phyloP scores from a whole-genome alignment of 805 yeast species.

The Candida suzukii region DNA sequence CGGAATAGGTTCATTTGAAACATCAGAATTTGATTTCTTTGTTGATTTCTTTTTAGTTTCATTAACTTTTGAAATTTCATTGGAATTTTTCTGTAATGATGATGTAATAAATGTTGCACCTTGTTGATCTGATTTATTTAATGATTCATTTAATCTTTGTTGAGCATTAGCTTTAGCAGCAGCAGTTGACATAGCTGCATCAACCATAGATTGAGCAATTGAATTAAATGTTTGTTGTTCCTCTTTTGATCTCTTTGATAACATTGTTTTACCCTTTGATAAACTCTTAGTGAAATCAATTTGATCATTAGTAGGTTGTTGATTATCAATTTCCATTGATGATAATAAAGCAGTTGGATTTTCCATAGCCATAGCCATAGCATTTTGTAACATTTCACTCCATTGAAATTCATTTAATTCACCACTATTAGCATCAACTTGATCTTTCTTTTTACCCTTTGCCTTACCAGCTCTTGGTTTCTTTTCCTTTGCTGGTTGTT shows the following conservation, averaged over 20 bases:
- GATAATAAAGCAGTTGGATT: constrained; percentile 39
- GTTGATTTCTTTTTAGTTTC: constrained; percentile 6
- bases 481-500: constrained; percentile 2
- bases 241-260: constrained; percentile 1
- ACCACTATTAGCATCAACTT: constrained; percentile 5
- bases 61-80: neutral
- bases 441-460: neutral
- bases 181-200: constrained; percentile 16
- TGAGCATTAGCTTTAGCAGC: constrained; percentile 17
- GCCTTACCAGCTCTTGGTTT: constrained; percentile 1
- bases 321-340: constrained; percentile 22
- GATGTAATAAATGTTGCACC: too few relatives aligned
- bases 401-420: constrained; percentile 48
- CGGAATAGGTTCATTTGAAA: neutral
- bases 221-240: constrained; percentile 2
- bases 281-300: constrained; percentile 15
- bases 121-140: constrained; percentile 11
- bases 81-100: too few relatives aligned
- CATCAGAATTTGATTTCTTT: neutral
- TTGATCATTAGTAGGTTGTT: neutral
- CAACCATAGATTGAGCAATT: constrained; percentile 10
- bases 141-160: constrained; percentile 16
- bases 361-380: constrained; percentile 69
- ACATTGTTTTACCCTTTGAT: neutral
- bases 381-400: constrained; percentile 71